Evolutionary conservation across 345 rosid species (phyloP), one percentile per base, ranked within the genome.

Genomic region (Citrus maxima): DNA sequence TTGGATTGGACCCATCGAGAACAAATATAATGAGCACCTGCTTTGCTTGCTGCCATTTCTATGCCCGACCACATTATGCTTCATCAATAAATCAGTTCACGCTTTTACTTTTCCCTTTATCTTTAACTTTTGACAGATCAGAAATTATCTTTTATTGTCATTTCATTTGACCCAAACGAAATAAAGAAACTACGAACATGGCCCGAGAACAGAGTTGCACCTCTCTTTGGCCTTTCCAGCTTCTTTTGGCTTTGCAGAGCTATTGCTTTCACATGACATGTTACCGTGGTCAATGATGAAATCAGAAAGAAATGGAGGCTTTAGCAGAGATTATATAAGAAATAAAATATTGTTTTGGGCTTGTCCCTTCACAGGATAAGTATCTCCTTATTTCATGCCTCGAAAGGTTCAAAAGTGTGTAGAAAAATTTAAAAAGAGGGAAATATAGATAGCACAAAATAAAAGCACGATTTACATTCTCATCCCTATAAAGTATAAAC

Each of bases 1-100:
- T 67, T 35, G 70, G 70, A 67, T 37, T 35, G 70, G 70, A 67
- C 49, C 70, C 49, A 67, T 67, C 70, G n/a, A 27, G 4, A 10
- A 35, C 42, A 34, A 32, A 34, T 16, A 54, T 64, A 64, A 64
- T 32, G 38, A 64, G 38, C 22, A 12, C 21, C 42, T 35, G 46
- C 42, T 42, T 69, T 66, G 46, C 42, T 42, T 69, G 30, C 32
- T 40, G 70, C 34, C 32, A 12, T 40, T 46, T 42, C 34, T n/a
- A 5, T 25, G 8, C 72, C 56, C 72, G 72, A 69, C 72, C 46
- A 21, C 4, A 35, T 66, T 7, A 66, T 66, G 35, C 0, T 35
- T 3, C 46, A 14, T 7, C 10, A 7, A 35, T 67, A 9, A 9
- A 14, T 7, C 22, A 7, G 22, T 67, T 37, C 27, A 67, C 3